These are phyloP conservation scores for Acidiella bohemica DNA, from an alignment of 495 filamentous ascomycete genomes.

Conservation along the genomic window DNA sequence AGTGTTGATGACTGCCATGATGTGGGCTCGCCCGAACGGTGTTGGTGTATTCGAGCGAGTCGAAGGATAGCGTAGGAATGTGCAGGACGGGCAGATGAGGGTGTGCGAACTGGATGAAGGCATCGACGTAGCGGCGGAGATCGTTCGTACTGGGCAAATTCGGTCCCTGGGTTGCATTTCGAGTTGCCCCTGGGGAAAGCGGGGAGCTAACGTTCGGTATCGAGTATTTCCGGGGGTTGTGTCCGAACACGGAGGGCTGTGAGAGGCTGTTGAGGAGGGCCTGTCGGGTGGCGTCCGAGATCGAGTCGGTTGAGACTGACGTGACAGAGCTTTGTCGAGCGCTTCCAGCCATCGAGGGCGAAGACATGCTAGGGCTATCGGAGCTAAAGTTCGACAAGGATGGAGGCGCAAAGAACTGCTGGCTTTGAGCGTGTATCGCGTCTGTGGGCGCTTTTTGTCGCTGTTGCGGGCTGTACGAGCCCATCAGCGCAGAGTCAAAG, in stretches of 20 bases:
- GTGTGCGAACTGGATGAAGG: slow-evolving; percentile 90
- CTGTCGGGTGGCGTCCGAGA: slow-evolving; percentile 88
- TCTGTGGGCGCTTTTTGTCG: slow-evolving; percentile 1
- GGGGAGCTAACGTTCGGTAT: slow-evolving; percentile 55
- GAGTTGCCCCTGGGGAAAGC: slow-evolving; percentile 41
- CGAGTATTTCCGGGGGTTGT: slow-evolving; percentile 56
- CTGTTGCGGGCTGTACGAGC: slow-evolving; percentile 20
- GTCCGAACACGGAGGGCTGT: slow-evolving; percentile 56
- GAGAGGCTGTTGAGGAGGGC: slow-evolving; percentile 71
- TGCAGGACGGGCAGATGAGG: slow-evolving; percentile 91
- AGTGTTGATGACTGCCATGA: slow-evolving; percentile 43
- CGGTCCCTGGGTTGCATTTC: slow-evolving; percentile 25
- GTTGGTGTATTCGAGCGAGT: slow-evolving; percentile 54
- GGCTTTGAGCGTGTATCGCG: not conserved
- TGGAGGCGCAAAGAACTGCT: slow-evolving; percentile 7
- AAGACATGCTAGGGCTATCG: slow-evolving; percentile 46
- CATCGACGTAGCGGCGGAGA: slow-evolving; percentile 79
- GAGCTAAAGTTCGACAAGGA: slow-evolving; percentile 38
- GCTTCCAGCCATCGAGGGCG: slow-evolving; percentile 49
- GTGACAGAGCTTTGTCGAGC: slow-evolving; percentile 50
- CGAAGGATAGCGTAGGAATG: slow-evolving; percentile 83
- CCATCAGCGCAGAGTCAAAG: slow-evolving; percentile 20
- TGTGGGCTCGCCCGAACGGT: slow-evolving; percentile 41
- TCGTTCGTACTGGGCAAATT: slow-evolving; percentile 74
- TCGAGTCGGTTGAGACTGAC: slow-evolving; percentile 57